Evolutionary conservation across 164 flowering plant genomes (phyloP).

Genomic region (Dillenia turbinata): DNA sequence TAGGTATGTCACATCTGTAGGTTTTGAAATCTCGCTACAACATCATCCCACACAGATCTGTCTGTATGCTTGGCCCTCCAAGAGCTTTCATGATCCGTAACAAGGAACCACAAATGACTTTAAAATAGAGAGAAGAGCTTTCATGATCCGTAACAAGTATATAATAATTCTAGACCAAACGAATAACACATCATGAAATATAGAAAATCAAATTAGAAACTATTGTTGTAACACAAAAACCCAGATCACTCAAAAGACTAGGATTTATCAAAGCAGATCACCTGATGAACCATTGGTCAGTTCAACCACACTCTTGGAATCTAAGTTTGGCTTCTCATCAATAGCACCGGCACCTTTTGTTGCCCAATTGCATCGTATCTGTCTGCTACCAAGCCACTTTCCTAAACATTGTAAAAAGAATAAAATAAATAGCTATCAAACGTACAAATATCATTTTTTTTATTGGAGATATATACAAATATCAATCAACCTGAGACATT

Average conservation of each 20-base stretch:
- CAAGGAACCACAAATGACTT: too few relatives aligned
- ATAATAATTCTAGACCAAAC: too few relatives aligned
- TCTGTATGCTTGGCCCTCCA: too few relatives aligned
- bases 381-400: conserved; percentile 97
- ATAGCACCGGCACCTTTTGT: conserved; percentile 77
- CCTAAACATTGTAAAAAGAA: conserved; percentile 38
- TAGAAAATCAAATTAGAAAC: background rate
- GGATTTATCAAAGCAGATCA: conserved; percentile 5
- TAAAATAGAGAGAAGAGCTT: too few relatives aligned
- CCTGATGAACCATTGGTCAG: conserved; percentile 90
- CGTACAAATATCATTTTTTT: background rate
- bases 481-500: too few relatives aligned
- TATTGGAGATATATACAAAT: too few relatives aligned
- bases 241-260: conserved; percentile 1
- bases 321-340: conserved; percentile 77
- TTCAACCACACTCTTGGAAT: conserved; percentile 77
- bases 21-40: too few relatives aligned
- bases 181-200: background rate
- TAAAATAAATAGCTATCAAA: background rate
- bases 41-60: too few relatives aligned
- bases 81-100: too few relatives aligned
- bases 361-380: conserved; percentile 99
- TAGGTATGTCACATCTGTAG: too few relatives aligned
- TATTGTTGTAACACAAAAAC: background rate
- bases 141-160: too few relatives aligned